Conservation (phyloP, 164 flowering plant genomes). For the Piper betle region DNA sequence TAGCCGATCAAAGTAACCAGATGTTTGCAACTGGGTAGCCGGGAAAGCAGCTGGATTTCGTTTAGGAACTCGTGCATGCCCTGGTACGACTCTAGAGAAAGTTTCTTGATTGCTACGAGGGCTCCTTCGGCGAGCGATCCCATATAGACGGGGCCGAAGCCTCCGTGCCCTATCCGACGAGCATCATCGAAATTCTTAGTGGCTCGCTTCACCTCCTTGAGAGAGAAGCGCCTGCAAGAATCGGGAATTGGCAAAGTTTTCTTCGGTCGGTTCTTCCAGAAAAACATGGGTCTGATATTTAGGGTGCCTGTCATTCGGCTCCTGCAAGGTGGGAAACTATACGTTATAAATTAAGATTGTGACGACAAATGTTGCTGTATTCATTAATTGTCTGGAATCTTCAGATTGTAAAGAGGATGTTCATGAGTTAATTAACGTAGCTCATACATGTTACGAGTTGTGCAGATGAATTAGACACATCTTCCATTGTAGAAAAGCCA, state of each 20-base stretch:
- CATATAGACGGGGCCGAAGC: constrained; percentile 50
- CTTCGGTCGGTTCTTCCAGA: too few species aligned
- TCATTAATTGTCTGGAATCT: too few species aligned
- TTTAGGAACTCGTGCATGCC: constrained; percentile 49
- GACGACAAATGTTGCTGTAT: too few species aligned
- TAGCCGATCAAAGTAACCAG: constrained; percentile 12
- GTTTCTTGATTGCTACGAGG: constrained; percentile 50
- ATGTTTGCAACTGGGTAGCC: constrained; percentile 10
- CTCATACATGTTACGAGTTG: too few species aligned
- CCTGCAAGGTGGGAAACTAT: too few species aligned
- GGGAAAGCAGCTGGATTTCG: constrained; percentile 22
- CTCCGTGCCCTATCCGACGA: constrained; percentile 48
- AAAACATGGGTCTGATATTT: too few species aligned
- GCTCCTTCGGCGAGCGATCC: constrained; percentile 39
- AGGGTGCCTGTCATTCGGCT: too few species aligned
- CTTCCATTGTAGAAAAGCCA: too few species aligned
- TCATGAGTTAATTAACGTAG: too few species aligned
- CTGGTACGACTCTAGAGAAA: constrained; percentile 54
- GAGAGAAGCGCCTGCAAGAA: constrained; percentile 37
- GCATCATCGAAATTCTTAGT: constrained; percentile 45
- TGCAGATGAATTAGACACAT: too few species aligned
- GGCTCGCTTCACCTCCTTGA: constrained; percentile 31
- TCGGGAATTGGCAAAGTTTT: constrained; percentile 17
- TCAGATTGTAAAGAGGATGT: too few species aligned
- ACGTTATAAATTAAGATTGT: too few species aligned